Evolutionary conservation across 176 grass and related monocot species (phyloP).

Genomic region (Avena atlantica): DNA sequence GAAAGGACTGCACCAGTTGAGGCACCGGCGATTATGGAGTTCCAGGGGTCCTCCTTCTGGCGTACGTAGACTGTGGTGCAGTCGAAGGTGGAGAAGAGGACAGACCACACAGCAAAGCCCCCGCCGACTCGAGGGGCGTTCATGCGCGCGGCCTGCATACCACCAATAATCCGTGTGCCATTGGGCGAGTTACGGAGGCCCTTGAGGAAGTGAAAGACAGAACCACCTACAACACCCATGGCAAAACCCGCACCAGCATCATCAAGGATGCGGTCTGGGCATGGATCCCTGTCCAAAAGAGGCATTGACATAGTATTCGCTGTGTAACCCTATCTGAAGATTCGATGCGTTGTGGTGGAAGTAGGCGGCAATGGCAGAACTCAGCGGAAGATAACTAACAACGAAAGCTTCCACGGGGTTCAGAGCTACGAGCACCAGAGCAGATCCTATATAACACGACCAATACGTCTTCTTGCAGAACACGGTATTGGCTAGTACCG

Average conservation of each 20-base stretch:
- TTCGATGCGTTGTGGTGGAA: background rate
- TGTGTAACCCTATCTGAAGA: background rate
- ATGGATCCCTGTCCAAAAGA: constrained; percentile 38
- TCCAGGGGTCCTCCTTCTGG: constrained; percentile 97
- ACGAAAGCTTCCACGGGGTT: background rate
- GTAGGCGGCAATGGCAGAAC: background rate
- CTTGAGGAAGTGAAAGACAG: constrained; percentile 53
- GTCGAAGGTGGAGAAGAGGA: constrained; percentile 58
- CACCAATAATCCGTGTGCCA: constrained; percentile 43
- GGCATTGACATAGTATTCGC: constrained; percentile 23
- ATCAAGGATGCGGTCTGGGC: constrained; percentile 49
- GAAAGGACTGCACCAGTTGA: constrained; percentile 75
- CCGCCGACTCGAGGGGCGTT: constrained; percentile 48
- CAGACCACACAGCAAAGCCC: constrained; percentile 45
- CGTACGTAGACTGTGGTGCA: constrained; percentile 85
- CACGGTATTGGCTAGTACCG: background rate
- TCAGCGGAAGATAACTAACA: background rate
- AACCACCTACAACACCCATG: constrained; percentile 58
- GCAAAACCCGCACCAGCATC: constrained; percentile 40
- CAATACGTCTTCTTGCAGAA: constrained; percentile 29
- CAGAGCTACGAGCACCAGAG: background rate
- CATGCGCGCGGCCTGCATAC: constrained; percentile 46
- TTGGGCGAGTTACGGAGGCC: constrained; percentile 52
- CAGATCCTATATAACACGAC: constrained; percentile 31
- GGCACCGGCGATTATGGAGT: constrained; percentile 88